Evolutionary conservation across 148 eudicot genomes (phyloP), one percentile per base, ranked within the genome.

Genomic region (Silene conica): DNA sequence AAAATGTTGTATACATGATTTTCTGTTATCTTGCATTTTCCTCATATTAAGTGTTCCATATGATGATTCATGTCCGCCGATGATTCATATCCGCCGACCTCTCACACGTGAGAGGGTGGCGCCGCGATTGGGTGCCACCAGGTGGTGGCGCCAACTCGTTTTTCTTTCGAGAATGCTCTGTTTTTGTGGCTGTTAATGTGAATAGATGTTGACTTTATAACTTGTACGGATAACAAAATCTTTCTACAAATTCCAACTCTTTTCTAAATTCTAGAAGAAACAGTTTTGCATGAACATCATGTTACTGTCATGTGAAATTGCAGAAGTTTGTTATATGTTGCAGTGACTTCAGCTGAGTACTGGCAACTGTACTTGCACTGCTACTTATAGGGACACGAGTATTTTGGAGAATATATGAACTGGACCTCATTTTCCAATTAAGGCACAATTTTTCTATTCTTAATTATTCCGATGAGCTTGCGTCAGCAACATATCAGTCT

Each of bases 241-340:
- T 69, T 21, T 69, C 20, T 12, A n/a, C 50, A 23, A 48, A 69
- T 21, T 16, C 13, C 2, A 66, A 2, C 52, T 67, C 8, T 50
- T 69, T 54, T 69, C 41, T 69, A 69, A 31, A 69, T 50, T 50
- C 55, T 48, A 50, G 10, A 69, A 50, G 38, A n/a, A 52, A 16
- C 65, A 63, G 8, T 69, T 4, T 3, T 68, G 31, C 31, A 46
- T 21, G 71, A 68, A 31, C 22, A 68, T 45, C 72, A 50, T 69
- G 72, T 26, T 69, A 23, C 72, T 48, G 3, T 69, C 72, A 52
- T 69, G 72, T 69, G 72, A 68, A 43, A 46, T 68, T 68, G 71
- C 71, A 45, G 71, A 25, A 69, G 60, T 68, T 25, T 69, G 60
- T 41, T 34, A 34, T 25, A 20, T 59, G 63, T 59, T 1, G 22